A percentile compares a stretch with the other conserved stretches of the same genome.
Evolutionary conservation across 768 basidiomycete genomes (phyloP).

Genomic region (Calocybe indica): DNA sequence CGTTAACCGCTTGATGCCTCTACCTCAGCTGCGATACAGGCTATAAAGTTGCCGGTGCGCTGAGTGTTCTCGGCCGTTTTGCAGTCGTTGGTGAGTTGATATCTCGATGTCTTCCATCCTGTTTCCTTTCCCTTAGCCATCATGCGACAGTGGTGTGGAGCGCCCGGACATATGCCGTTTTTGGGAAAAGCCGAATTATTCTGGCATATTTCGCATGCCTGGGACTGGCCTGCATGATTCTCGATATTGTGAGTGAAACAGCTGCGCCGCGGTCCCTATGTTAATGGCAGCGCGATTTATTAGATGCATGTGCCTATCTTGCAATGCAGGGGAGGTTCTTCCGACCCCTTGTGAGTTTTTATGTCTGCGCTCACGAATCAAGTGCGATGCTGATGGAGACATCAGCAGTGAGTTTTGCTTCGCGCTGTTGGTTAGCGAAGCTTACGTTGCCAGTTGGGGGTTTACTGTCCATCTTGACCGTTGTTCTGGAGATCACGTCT

Average conservation of each 20-base stretch:
- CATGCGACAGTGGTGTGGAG: conserved; percentile 14
- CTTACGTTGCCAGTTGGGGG: conserved; percentile 8
- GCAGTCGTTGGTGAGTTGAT: conserved; percentile 19
- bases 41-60: conserved; percentile 18
- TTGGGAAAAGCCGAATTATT: conserved; percentile 10
- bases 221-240: conserved; percentile 14
- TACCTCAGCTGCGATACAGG: conserved; percentile 18
- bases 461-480: conserved; percentile 17
- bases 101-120: not conserved
- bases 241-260: conserved; percentile 15
- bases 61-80: conserved; percentile 24
- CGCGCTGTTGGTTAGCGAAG: not conserved
- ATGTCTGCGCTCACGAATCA: not conserved
- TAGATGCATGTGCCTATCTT: conserved; percentile 12
- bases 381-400: no score
- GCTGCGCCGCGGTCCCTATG: not conserved
- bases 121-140: not conserved
- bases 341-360: conserved; percentile 6
- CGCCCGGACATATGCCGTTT: conserved; percentile 18
- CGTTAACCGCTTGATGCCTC: not conserved
- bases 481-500: conserved; percentile 17
- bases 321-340: conserved; percentile 5
- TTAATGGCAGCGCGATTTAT: not conserved
- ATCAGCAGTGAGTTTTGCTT: no score
- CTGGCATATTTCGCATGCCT: conserved; percentile 12